Conservation (phyloP, 495 filamentous ascomycete genomes). For the Hypoxylon lienhwacheense region DNA sequence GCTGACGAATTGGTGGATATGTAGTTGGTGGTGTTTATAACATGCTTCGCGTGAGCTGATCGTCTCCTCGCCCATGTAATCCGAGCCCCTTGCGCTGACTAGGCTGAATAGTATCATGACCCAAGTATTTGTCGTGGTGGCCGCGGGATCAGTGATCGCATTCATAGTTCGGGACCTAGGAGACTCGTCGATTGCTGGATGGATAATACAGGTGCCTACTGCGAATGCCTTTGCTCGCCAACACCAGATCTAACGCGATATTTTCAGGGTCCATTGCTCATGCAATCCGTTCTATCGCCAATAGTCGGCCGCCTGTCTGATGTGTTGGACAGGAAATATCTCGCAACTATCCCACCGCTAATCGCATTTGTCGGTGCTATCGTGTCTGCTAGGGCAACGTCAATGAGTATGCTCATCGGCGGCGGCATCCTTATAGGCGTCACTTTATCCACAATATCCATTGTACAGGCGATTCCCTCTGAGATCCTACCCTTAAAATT, state of each 20-base stretch:
- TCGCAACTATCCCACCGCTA: slow-evolving; percentile 52
- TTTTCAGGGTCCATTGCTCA: slow-evolving; percentile 52
- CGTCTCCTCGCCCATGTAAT: background rate
- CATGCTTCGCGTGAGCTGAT: slow-evolving; percentile 43
- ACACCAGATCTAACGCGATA: slow-evolving; percentile 5
- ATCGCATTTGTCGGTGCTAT: slow-evolving; percentile 57
- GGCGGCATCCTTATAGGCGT: slow-evolving; percentile 58
- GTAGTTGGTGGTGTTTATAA: slow-evolving; percentile 44
- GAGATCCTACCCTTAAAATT: slow-evolving; percentile 60
- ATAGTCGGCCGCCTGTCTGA: slow-evolving; percentile 58
- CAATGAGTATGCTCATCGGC: slow-evolving; percentile 57
- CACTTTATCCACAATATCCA: slow-evolving; percentile 56
- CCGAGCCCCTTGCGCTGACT: background rate
- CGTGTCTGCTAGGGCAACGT: slow-evolving; percentile 56
- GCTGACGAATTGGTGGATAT: slow-evolving; percentile 6
- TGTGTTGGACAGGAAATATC: slow-evolving; percentile 55
- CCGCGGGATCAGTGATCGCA: slow-evolving; percentile 57
- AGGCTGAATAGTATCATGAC: slow-evolving; percentile 42
- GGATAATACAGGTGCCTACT: slow-evolving; percentile 54
- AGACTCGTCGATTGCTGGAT: slow-evolving; percentile 51
- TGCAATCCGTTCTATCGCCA: slow-evolving; percentile 57
- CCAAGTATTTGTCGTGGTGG: slow-evolving; percentile 58
- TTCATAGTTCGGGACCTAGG: slow-evolving; percentile 58
- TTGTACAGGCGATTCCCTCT: slow-evolving; percentile 57
- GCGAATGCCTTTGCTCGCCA: background rate